phyloP scores from a whole-genome alignment of 768 basidiomycete genomes.

The Mycena crocata region DNA sequence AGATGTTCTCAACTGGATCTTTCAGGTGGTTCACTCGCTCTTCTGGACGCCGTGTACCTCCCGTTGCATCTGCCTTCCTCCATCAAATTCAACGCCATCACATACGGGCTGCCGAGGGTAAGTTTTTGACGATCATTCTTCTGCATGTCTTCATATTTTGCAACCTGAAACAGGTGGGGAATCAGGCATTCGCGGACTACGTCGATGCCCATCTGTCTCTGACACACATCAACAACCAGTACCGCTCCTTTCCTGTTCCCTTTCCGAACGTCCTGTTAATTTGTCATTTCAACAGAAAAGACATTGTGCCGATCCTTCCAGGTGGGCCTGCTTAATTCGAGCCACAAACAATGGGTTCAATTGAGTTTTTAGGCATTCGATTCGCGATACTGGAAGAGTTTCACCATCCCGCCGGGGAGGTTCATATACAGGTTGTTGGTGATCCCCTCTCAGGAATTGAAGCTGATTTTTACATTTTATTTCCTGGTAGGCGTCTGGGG shows the following conservation, averaged over 20 bases:
- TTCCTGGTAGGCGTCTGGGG: constrained; percentile 2
- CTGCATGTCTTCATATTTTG: background rate
- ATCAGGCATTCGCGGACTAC: constrained; percentile 66
- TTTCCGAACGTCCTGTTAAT: background rate
- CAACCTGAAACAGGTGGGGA: constrained; percentile 52
- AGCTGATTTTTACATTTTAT: background rate
- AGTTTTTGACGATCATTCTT: background rate
- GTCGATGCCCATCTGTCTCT: constrained; percentile 55
- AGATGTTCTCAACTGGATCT: too few species aligned
- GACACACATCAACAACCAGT: constrained; percentile 63
- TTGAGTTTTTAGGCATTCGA: background rate
- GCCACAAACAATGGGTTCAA: background rate
- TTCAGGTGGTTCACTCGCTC: constrained; percentile 39
- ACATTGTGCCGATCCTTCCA: constrained; percentile 47
- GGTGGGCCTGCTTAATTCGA: constrained; percentile 28
- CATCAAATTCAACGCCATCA: constrained; percentile 36
- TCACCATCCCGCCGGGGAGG: constrained; percentile 49
- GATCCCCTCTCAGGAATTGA: background rate
- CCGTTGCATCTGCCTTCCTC: constrained; percentile 35
- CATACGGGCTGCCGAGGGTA: constrained; percentile 41
- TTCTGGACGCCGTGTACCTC: constrained; percentile 42
- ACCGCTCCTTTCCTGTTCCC: constrained; percentile 3
- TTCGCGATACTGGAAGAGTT: constrained; percentile 47
- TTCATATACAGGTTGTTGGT: constrained; percentile 34
- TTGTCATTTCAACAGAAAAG: constrained; percentile 34